Conservation (phyloP, 352 stramenopile species). For the Globisporangium acanthophoron region DNA sequence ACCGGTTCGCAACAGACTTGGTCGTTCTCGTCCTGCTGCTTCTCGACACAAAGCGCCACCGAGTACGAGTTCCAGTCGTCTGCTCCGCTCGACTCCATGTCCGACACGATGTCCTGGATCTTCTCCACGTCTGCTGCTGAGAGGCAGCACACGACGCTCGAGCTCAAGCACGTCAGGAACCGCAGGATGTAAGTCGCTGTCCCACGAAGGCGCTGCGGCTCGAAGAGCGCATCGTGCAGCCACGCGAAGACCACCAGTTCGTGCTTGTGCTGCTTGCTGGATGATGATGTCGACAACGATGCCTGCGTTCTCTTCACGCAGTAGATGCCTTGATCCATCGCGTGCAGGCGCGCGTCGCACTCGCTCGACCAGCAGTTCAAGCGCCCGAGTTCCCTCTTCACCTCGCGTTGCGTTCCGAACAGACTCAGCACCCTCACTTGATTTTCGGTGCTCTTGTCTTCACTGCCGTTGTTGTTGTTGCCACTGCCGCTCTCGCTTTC, state of each 20-base stretch:
- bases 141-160: slow-evolving; percentile 14
- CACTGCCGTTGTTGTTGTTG: not conserved
- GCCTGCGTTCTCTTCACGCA: slow-evolving; percentile 12
- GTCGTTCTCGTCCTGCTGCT: slow-evolving; percentile 12
- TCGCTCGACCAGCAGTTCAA: slow-evolving; percentile 38
- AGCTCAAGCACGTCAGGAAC: slow-evolving; percentile 23
- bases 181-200: slow-evolving; percentile 69
- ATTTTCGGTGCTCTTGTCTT: not conserved
- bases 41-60: slow-evolving; percentile 11
- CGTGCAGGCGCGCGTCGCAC: slow-evolving; percentile 28
- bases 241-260: slow-evolving; percentile 55
- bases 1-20: slow-evolving; percentile 5
- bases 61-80: slow-evolving; percentile 13
- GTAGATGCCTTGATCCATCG: slow-evolving; percentile 55
- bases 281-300: not conserved
- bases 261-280: not conserved
- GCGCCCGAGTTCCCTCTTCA: slow-evolving; percentile 33
- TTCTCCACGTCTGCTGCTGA: slow-evolving; percentile 6
- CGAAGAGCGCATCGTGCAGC: slow-evolving; percentile 43
- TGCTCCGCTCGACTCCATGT: not conserved
- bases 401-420: slow-evolving; percentile 55
- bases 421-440: slow-evolving; percentile 34
- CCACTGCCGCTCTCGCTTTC: not conserved
- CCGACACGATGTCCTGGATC: slow-evolving; percentile 4
- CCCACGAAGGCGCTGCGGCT: slow-evolving; percentile 33